Percentiles rank a stretch among this genome's conserved stretches.
phyloP scores from a whole-genome alignment of 163 green algal species.

The Chlorella variabilis region DNA sequence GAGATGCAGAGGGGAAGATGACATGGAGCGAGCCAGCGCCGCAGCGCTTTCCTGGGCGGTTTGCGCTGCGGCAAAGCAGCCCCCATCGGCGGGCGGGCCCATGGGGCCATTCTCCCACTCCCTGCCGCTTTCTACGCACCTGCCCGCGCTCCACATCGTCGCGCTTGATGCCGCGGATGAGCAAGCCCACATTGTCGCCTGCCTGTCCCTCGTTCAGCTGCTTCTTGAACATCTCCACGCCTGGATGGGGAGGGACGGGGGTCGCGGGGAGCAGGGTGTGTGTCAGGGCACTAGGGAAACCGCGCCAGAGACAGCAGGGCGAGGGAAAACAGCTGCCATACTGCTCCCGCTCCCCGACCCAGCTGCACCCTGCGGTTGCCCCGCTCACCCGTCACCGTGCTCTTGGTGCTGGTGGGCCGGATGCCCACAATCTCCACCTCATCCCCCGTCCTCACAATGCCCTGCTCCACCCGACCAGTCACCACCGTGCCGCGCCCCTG shows the following conservation, averaged over 20 bases:
- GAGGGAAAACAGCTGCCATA: too few species aligned
- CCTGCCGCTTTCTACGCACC: too few species aligned
- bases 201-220: constrained; percentile 91
- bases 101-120: too few species aligned
- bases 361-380: too few species aligned
- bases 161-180: constrained; percentile 96
- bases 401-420: constrained; percentile 74
- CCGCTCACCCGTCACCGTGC: constrained; percentile 86
- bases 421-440: constrained; percentile 97
- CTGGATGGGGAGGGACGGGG: constrained; percentile 25
- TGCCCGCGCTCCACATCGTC: constrained; percentile 93
- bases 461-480: constrained; percentile 95
- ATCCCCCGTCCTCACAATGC: constrained; percentile 92
- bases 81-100: too few species aligned
- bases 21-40: too few species aligned
- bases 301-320: too few species aligned
- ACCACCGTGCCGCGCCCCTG: constrained; percentile 94
- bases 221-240: constrained; percentile 95
- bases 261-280: background rate
- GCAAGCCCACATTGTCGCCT: constrained; percentile 97
- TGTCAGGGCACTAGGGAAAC: background rate
- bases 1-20: too few species aligned
- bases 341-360: too few species aligned
- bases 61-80: too few species aligned
- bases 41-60: too few species aligned